phyloP scores from a whole-genome alignment of 2,329 filamentous ascomycete genomes.

The Fusarium sp. region DNA sequence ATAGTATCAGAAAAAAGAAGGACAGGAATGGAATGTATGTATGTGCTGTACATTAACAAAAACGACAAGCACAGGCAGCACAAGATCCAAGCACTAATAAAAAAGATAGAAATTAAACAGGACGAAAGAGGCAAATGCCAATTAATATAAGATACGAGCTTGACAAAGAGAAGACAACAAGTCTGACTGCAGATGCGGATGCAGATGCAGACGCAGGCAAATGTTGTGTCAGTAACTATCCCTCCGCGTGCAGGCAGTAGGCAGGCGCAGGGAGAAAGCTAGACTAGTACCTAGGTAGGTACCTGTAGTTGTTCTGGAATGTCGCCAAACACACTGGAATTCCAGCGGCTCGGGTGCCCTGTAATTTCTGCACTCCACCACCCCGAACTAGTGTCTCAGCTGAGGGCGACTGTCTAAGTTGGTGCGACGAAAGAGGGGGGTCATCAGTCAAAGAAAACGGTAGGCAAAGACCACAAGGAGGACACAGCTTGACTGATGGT shows the following conservation, averaged over 20 bases:
- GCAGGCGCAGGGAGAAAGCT: not conserved
- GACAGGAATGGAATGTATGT: conserved; percentile 12
- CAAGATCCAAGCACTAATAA: not conserved
- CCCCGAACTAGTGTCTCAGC: not conserved
- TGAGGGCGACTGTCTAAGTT: conserved; percentile 5
- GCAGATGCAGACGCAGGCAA: conserved; percentile 1
- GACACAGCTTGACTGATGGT: conserved; percentile 8
- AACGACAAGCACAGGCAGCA: not conserved
- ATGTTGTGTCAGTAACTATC: conserved; percentile 1
- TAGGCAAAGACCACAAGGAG: conserved; percentile 7
- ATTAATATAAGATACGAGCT: conserved; percentile 29
- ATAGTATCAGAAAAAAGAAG: not conserved
- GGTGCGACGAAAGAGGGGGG: conserved; percentile 17
- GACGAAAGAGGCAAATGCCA: conserved; percentile 3
- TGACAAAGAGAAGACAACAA: conserved; percentile 1
- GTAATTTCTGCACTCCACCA: not conserved
- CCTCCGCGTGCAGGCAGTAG: conserved; percentile 9
- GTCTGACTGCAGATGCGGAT: conserved; percentile 3
- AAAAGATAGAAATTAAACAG: not conserved
- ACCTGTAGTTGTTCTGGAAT: conserved; percentile 31
- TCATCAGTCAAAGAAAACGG: not conserved
- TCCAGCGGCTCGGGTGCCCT: conserved; percentile 17
- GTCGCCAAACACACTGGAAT: conserved; percentile 30
- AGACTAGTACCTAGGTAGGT: too few relatives aligned
- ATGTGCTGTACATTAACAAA: conserved; percentile 4